Evolutionary conservation across 768 basidiomycete genomes (phyloP).

Genomic region (Tricholoma sp.): DNA sequence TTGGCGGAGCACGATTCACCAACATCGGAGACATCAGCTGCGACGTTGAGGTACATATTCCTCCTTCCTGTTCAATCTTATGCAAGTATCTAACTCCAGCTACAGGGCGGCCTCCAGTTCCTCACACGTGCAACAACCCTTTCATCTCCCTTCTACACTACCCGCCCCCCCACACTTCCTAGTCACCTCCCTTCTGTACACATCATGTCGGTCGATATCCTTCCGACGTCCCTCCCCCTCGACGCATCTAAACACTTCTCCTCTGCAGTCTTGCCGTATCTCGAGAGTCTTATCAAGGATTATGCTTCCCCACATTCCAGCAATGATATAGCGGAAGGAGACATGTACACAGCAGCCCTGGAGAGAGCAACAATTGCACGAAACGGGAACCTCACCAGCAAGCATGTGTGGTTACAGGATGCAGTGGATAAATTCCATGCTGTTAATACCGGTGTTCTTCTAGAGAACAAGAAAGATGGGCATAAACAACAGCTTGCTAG

Average conservation of each 20-base stretch:
- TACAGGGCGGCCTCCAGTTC: slow-evolving; percentile 82
- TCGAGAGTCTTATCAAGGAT: slow-evolving; percentile 47
- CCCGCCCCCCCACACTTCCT: slow-evolving; percentile 36
- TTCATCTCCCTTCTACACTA: slow-evolving; percentile 64
- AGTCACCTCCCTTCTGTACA: slow-evolving; percentile 52
- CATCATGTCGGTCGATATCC: slow-evolving; percentile 89
- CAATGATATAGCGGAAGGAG: slow-evolving; percentile 2
- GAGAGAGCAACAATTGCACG: slow-evolving; percentile 67
- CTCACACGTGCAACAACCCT: slow-evolving; percentile 74
- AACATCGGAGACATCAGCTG: slow-evolving; percentile 88
- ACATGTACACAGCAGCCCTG: slow-evolving; percentile 41
- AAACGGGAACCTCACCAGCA: slow-evolving; percentile 46
- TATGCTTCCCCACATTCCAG: slow-evolving; percentile 21
- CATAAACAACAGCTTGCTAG: neutral
- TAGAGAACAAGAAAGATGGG: neutral
- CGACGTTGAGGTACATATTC: slow-evolving; percentile 60
- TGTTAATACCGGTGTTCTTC: neutral
- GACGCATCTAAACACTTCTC: slow-evolving; percentile 83
- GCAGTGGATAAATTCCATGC: slow-evolving; percentile 42
- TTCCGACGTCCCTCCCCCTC: slow-evolving; percentile 77
- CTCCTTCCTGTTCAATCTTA: neutral
- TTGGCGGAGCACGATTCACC: slow-evolving; percentile 55
- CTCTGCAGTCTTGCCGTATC: slow-evolving; percentile 57
- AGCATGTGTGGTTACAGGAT: slow-evolving; percentile 55
- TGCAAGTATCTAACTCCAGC: neutral